Evolutionary conservation across 495 filamentous ascomycete genomes (phyloP).

Genomic region (Penicillium parvum): DNA sequence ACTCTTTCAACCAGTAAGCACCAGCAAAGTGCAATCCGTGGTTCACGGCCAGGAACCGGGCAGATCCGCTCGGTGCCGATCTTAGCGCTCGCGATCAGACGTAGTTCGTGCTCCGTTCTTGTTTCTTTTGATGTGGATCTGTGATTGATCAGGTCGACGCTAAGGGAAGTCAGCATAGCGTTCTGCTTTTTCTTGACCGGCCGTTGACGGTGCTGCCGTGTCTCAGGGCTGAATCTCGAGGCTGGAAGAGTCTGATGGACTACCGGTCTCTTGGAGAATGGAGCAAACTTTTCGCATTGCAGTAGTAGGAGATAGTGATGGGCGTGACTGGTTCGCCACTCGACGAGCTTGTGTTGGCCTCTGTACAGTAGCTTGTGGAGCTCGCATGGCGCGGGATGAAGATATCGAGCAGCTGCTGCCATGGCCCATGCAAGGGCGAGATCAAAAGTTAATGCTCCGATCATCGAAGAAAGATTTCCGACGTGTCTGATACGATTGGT

Average conservation of each 20-base stretch:
- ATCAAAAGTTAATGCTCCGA: not conserved
- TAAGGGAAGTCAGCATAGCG: no score
- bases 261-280: no score
- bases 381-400: not conserved
- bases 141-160: no score
- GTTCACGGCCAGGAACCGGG: conserved; percentile 17
- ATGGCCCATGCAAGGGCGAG: not conserved
- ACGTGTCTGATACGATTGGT: conserved; percentile 1
- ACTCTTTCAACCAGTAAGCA: conserved; percentile 1
- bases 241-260: no score
- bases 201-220: no score
- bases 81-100: conserved; percentile 12
- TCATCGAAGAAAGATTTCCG: not conserved
- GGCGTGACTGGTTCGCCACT: not conserved
- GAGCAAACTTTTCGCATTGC: no score
- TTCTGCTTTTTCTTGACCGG: no score
- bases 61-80: conserved; percentile 19
- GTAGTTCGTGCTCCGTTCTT: no score
- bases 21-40: not conserved
- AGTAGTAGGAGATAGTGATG: no score
- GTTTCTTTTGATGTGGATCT: no score
- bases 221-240: no score
- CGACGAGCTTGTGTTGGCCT: not conserved
- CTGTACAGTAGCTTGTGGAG: not conserved
- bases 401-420: no score